Conservation (phyloP, 2,329 filamentous ascomycete species). For the Leptographium wingfieldii region DNA sequence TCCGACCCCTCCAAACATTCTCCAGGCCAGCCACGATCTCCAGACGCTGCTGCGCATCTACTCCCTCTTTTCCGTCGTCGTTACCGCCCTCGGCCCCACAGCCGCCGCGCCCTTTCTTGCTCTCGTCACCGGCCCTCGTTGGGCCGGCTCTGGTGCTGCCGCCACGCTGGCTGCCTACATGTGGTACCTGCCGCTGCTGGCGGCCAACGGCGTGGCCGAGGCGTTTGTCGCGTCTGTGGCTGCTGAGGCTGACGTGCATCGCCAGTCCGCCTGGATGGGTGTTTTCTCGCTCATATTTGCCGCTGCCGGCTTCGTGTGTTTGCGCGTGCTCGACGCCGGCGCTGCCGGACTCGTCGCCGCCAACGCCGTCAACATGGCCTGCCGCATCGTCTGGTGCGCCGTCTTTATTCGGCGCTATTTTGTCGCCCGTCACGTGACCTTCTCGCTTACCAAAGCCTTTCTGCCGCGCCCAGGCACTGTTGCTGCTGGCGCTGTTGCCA, state of each 20-base stretch:
- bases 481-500: conserved; percentile 30
- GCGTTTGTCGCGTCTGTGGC: conserved; percentile 87
- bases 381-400: conserved; percentile 71
- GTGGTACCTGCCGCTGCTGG: conserved; percentile 86
- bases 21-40: conserved; percentile 40
- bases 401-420: conserved; percentile 61
- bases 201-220: conserved; percentile 82
- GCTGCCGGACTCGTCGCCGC: conserved; percentile 73
- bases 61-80: conserved; percentile 55
- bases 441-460: conserved; percentile 28
- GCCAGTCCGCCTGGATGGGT: conserved; percentile 75
- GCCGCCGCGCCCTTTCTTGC: conserved; percentile 61
- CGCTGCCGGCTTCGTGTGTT: conserved; percentile 58
- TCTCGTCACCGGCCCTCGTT: conserved; percentile 63
- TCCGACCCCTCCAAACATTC: no score
- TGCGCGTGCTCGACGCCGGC: conserved; percentile 56
- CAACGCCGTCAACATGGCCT: conserved; percentile 80
- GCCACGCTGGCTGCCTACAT: conserved; percentile 68
- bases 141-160: conserved; percentile 50
- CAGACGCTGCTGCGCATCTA: conserved; percentile 59
- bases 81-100: conserved; percentile 59
- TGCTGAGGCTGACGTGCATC: conserved; percentile 57
- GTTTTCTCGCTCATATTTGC: conserved; percentile 69
- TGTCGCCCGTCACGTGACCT: conserved; percentile 24
- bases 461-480: conserved; percentile 31